Base-by-base conservation (phyloP, 352 stramenopile species). In the Pythium chondricola region DNA sequence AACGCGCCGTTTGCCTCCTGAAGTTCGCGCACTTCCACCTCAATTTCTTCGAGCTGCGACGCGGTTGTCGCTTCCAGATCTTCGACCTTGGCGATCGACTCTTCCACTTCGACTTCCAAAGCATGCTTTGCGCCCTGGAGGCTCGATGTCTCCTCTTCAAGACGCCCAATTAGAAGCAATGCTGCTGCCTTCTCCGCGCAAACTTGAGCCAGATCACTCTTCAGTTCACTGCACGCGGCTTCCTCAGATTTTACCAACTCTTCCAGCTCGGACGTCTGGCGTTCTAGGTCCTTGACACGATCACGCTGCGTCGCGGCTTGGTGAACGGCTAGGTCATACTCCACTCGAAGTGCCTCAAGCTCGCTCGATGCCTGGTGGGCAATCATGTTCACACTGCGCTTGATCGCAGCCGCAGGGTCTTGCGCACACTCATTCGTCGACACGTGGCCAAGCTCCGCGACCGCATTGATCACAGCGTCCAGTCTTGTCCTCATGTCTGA, bases 41-140 rank as follows among this genome's bases (percentile, higher is more conserved):
- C 52, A 49, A 78, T 76, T n/a, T 61, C 62, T 10, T 83, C 58
- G 3, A 64, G 65, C 24, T 63, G 61, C 42, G 27, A 63, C 52
- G 10, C 73, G 56, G 48, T 76, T 53, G 14, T 64, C 54, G 9
- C 71, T 63, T 85, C 71, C 3, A 88, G 55, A 6, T 83, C 61
- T 13, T 64, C 32, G 20, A 84, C 68, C 24, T 85, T 67, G 0
- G 43, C 5, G 9, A 1, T 44, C 6, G 43, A n/a, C 24, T 48
- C 30, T 14, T 46, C 17, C 6, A 58, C 31, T 16, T 53, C 26
- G 7, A n/a, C 29, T 18, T 52, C 55, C n/a, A 63, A 36, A 2
- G 22, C 20, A 6, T 48, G 43, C 14, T 29, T 31, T 29, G 6
- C 4, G 22, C 24, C 16, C n/a, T 20, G 33, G 22, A 27, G 37